Base-by-base conservation (phyloP, 106 monocot genomes). In the Chionographis japonica region DNA sequence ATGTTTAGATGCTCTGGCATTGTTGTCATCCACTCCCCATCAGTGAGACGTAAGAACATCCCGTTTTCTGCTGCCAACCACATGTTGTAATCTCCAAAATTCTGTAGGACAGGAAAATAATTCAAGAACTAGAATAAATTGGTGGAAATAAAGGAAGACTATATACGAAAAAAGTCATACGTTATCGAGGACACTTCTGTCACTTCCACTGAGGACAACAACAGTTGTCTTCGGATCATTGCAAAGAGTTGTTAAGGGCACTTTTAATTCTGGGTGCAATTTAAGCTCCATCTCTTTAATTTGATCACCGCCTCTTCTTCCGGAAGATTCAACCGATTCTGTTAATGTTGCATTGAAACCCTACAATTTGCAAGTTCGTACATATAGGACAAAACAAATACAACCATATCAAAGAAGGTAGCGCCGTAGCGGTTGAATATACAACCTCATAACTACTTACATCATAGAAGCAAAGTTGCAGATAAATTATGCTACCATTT, bases 281-380 rank as follows among this genome's bases (percentile, higher is more conserved):
- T 97, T 97, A 18, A 97, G 84, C 62, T 97, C 95, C 95, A 97
- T 97, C 71, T 97, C 95, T 77, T 97, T 97, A 39, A 97, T 97
- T 75, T 97, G 95, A 72, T 97, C 95, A 51, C 92, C 95, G 51
- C 95, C 95, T 79, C 89, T 89, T 84, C 92, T 86, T 63, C 95
- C 95, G 68, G 84, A 81, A 56, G 84, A 89, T 65, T 97, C 95
- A 56, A 92, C 82, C 37, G 86, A 79, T 70, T 92, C 95, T 17
- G 95, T 97, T 53, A 97, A 77, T 40, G 95, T 97, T 65, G 92
- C 76, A 83, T 92, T 97, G 74, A 97, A 97, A 18, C 95, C 95
- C 95, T 97, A 75, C 14, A 62, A 40, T 52, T 41, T 37, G 2
- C n/a, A 16, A 59, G 4, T 16, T 43, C 10, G 39, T 12, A 20